Percentiles rank a stretch among this genome's conserved stretches.
Conservation (phyloP, 208 protist genomes). For the Trypanosoma conorhini region DNA sequence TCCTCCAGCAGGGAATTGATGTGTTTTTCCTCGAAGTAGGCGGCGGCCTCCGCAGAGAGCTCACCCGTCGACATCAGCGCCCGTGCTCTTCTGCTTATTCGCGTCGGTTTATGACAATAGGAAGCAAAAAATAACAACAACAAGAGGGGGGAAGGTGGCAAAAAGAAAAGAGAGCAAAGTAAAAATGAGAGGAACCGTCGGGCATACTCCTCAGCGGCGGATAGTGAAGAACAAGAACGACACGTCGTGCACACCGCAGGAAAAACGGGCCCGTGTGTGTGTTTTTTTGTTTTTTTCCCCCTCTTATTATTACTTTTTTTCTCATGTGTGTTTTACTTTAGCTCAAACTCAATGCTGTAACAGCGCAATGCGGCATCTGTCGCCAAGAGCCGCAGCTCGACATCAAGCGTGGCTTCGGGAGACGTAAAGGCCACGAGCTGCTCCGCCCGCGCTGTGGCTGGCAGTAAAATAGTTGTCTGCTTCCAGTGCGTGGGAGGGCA, state of each 20-base stretch:
- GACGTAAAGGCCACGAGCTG: conserved; percentile 39
- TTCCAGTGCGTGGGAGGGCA: conserved; percentile 87
- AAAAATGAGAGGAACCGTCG: too few relatives aligned
- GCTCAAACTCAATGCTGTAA: conserved; percentile 64
- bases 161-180: too few relatives aligned
- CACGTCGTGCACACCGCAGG: background rate
- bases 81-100: background rate
- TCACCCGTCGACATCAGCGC: conserved; percentile 64
- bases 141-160: too few relatives aligned
- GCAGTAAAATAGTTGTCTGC: conserved; percentile 80
- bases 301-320: conserved; percentile 7
- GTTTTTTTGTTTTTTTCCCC: conserved; percentile 4
- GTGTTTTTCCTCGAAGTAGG: conserved; percentile 75
- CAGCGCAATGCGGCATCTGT: conserved; percentile 37
- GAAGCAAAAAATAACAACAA: background rate
- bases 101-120: background rate
- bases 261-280: background rate
- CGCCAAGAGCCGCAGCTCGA: conserved; percentile 33
- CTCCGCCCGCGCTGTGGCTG: conserved; percentile 37
- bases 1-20: conserved; percentile 73
- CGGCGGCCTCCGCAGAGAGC: conserved; percentile 52
- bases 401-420: conserved; percentile 30
- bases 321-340: conserved; percentile 24
- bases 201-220: too few relatives aligned
- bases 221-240: too few relatives aligned